These are phyloP conservation scores for Fusarium dimerum DNA, from an alignment of 2,329 filamentous ascomycete genomes.

Conservation along the genomic window DNA sequence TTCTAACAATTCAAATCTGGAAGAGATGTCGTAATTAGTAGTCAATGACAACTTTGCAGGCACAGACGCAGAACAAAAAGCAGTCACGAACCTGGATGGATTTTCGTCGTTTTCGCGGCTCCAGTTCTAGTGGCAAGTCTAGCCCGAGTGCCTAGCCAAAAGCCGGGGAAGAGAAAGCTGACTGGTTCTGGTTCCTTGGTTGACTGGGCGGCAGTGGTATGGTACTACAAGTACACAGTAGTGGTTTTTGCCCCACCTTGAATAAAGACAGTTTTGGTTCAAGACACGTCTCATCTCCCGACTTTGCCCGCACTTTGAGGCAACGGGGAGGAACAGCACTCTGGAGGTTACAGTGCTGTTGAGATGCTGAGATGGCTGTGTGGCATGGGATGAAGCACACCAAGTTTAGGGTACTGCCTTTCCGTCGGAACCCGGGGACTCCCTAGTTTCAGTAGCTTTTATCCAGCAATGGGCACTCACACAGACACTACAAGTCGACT, in stretches of 20 bases:
- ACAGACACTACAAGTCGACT: not conserved
- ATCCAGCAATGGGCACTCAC: too few species aligned
- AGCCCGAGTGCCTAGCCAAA: not conserved
- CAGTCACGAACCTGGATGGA: constrained; percentile 7
- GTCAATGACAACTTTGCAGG: not conserved
- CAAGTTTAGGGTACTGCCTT: constrained; percentile 3
- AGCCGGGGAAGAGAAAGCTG: not conserved
- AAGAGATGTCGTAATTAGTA: not conserved
- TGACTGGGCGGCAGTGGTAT: not conserved
- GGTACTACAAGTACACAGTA: too few species aligned
- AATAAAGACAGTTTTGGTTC: constrained; percentile 14
- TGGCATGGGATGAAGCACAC: not conserved
- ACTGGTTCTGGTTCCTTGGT: not conserved
- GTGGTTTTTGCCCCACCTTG: constrained; percentile 3
- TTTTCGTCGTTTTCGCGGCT: not conserved
- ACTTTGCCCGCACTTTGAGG: too few species aligned
- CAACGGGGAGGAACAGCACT: too few species aligned
- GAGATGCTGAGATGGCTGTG: too few species aligned
- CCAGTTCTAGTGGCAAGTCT: not conserved
- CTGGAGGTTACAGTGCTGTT: not conserved
- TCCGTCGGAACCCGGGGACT: constrained; percentile 17
- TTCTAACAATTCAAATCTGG: too few species aligned
- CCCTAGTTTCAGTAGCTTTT: not conserved
- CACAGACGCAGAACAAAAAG: not conserved
- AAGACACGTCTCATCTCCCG: too few species aligned